A percentile compares a stretch with the other conserved stretches of the same genome.
Conservation (phyloP, 108 stramenopile species). For the Bacterosira constricta region DNA sequence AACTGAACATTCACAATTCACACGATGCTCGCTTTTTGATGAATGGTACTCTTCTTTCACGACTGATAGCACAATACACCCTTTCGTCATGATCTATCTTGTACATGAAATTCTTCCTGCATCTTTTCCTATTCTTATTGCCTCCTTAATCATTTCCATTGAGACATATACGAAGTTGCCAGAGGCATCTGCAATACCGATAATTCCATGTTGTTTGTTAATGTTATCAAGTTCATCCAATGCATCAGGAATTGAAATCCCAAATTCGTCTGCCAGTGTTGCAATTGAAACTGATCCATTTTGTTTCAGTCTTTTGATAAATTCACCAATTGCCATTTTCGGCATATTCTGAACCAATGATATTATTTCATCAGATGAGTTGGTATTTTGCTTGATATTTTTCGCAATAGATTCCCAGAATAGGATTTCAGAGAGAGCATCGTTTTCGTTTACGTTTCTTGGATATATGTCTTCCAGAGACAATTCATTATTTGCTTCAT, state of each 20-base stretch:
- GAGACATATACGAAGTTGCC: constrained; percentile 26
- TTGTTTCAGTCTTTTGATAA: constrained; percentile 31
- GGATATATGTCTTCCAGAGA: constrained; percentile 23
- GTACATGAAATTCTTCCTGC: constrained; percentile 6
- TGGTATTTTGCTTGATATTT: neutral
- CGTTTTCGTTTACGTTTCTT: constrained; percentile 14
- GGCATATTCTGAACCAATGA: constrained; percentile 4
- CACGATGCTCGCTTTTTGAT: too few species aligned
- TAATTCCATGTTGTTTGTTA: constrained; percentile 28
- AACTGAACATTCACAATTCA: too few species aligned
- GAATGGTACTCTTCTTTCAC: too few species aligned
- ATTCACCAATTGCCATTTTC: constrained; percentile 49
- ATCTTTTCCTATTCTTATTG: constrained; percentile 1
- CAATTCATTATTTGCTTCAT: constrained; percentile 14
- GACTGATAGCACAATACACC: too few species aligned
- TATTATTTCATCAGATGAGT: neutral
- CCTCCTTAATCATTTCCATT: constrained; percentile 23
- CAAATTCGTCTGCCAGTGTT: constrained; percentile 48
- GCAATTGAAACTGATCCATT: constrained; percentile 31
- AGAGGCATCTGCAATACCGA: constrained; percentile 29
- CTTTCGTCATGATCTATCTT: too few species aligned
- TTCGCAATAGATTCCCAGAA: constrained; percentile 24
- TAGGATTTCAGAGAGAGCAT: constrained; percentile 27
- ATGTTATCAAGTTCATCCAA: constrained; percentile 31
- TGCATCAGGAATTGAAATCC: constrained; percentile 10